phyloP scores from a whole-genome alignment of 1,139 yeast genomes.

The Arxiozyma telluris region DNA sequence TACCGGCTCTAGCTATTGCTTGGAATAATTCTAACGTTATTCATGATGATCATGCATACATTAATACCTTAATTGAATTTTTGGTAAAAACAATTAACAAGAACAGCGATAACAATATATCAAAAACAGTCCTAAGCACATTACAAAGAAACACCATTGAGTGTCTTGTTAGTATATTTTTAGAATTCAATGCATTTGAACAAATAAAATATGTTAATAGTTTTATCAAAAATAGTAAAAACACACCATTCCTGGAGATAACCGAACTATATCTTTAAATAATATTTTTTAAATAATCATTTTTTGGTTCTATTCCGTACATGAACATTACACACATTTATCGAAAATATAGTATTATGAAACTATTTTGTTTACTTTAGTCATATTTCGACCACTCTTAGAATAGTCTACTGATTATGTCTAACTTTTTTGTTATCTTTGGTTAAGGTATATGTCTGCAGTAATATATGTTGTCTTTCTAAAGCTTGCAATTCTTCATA shows the following conservation, averaged over 20 bases:
- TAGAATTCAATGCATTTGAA: slow-evolving; percentile 9
- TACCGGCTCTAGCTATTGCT: slow-evolving; percentile 17
- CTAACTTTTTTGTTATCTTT: neutral
- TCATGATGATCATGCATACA: slow-evolving; percentile 3
- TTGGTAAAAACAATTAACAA: slow-evolving; percentile 9
- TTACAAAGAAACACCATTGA: slow-evolving; percentile 12
- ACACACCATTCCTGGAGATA: neutral
- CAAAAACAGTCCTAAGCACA: slow-evolving; percentile 1
- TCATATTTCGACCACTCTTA: neutral
- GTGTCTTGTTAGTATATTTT: slow-evolving; percentile 14
- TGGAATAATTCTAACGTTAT: slow-evolving; percentile 1
- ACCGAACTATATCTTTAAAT: neutral
- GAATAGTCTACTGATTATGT: neutral
- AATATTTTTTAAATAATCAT: neutral
- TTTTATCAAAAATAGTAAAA: neutral
- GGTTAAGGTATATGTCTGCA: neutral
- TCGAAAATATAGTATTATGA: neutral
- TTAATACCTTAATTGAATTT: slow-evolving; percentile 14
- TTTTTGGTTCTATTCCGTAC: neutral
- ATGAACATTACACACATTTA: neutral
- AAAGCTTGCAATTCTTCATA: neutral
- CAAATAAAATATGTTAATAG: slow-evolving; percentile 3
- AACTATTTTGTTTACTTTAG: neutral
- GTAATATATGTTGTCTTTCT: neutral
- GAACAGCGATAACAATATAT: neutral